Evolutionary conservation across 164 flowering plant species (phyloP), one percentile per base, ranked within the genome.

Genomic region (Tinospora cordifolia): DNA sequence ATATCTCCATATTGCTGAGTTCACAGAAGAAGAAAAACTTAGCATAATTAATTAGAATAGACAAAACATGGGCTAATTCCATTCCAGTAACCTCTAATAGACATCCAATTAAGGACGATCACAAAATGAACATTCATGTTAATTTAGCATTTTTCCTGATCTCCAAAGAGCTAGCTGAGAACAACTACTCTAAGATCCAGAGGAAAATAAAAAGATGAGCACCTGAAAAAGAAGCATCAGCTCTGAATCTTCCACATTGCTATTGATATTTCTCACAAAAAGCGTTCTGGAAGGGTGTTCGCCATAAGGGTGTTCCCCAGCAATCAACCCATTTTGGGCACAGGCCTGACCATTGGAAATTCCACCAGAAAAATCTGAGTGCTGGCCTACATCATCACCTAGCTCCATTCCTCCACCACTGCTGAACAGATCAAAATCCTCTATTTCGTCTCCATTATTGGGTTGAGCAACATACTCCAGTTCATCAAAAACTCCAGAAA

Each of bases 221-320:
- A 90, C 96, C 92, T 87, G 88, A 78, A 90, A 90, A 74, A 90
- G 84, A 69, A 73, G 39, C 78, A 67, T 79, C 58, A 88, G 75
- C 67, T 88, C 96, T 73, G 85, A 79, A 79, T 90, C 92, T 72
- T 88, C 90, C 51, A 84, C 79, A 67, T 78, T 85, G 83, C 87
- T 89, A 73, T 85, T 86, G 9, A 91, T 89, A 79, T 91, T 89
- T 79, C 89, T 79, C 54, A 86, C 92, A 78, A 89, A 85, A 69
- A 91, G 85, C 34, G 97, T 89, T 73, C 94, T 85, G 8, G 97
- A 88, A 68, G 91, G 96, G 68, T 81, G 84, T 78, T 89, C 88
- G 46, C 86, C 88, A 70, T 69, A 79, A 60, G 85, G 85, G 74
- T 79, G 86, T 73, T 79, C 83, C 36, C 84, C 81, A 63, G 80